Conservation (phyloP, 352 stramenopile species). For the Detonula confervacea region DNA sequence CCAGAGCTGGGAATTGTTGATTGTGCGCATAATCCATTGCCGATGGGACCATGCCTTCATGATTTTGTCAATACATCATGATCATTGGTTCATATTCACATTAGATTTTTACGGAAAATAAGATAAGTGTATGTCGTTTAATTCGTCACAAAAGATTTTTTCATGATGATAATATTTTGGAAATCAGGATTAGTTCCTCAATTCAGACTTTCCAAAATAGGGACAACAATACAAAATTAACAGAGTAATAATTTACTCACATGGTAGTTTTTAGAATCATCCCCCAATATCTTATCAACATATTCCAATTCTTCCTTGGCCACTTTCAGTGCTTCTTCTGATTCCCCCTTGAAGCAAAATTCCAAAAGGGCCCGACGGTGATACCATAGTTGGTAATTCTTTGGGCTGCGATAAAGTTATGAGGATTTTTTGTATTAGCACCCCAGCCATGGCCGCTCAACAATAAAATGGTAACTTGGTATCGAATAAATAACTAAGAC, state of each 20-base stretch:
- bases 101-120: background rate
- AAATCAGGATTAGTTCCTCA: too few species aligned
- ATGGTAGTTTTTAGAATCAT: slow-evolving; percentile 99
- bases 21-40: slow-evolving; percentile 89
- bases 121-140: too few species aligned
- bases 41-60: slow-evolving; percentile 94
- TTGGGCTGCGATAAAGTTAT: slow-evolving; percentile 87
- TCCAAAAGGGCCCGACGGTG: slow-evolving; percentile 94
- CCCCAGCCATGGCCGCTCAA: too few species aligned
- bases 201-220: too few species aligned
- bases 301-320: slow-evolving; percentile 91
- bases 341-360: slow-evolving; percentile 33
- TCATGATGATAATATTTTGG: too few species aligned
- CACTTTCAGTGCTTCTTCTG: slow-evolving; percentile 75
- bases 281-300: slow-evolving; percentile 89
- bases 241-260: slow-evolving; percentile 62
- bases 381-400: slow-evolving; percentile 99
- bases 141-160: too few species aligned
- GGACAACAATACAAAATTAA: too few species aligned
- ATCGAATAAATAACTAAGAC: background rate
- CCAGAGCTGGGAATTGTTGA: slow-evolving; percentile 90
- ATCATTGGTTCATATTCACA: slow-evolving; percentile 13
- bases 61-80: too few species aligned
- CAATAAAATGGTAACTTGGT: slow-evolving; percentile 5
- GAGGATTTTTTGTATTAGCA: background rate